Conservation (phyloP, 106 monocot species). For the Chionographis japonica region DNA sequence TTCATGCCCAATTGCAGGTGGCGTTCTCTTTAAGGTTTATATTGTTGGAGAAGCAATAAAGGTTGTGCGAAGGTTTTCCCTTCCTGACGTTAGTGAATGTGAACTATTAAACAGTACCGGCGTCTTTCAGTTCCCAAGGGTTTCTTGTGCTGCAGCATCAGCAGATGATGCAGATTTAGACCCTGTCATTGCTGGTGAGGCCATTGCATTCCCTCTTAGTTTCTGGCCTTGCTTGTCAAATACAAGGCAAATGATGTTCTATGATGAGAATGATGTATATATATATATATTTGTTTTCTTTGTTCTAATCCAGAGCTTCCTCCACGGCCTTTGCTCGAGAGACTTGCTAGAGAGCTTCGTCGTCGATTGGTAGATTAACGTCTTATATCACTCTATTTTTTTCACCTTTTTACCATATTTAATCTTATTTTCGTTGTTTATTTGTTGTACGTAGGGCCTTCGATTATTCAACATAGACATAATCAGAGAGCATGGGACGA, state of each 20-base stretch:
- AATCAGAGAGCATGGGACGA: conserved; percentile 78
- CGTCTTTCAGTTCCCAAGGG: conserved; percentile 72
- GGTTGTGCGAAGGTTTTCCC: conserved; percentile 80
- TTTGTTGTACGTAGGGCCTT: conserved; percentile 47
- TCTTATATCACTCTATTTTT: background rate
- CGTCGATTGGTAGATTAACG: conserved; percentile 47
- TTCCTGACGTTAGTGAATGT: conserved; percentile 61
- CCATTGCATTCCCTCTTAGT: background rate
- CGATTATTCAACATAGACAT: conserved; percentile 90
- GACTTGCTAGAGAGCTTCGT: conserved; percentile 78
- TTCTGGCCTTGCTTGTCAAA: background rate
- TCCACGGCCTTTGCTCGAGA: conserved; percentile 76
- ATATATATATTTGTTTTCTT: conserved; percentile 8
- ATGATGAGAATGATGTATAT: background rate
- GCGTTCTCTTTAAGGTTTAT: conserved; percentile 88
- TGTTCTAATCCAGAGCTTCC: conserved; percentile 56
- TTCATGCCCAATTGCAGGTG: conserved; percentile 37
- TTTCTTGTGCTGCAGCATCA: conserved; percentile 86
- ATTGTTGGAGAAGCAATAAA: conserved; percentile 83
- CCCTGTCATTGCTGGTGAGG: conserved; percentile 64
- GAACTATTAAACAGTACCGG: conserved; percentile 57
- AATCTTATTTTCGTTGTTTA: background rate
- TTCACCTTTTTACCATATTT: background rate
- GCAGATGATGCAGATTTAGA: conserved; percentile 89
- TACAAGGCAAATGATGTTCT: background rate